Base-by-base conservation (phyloP, 1,139 yeast genomes). In the Candida neerlandica region DNA sequence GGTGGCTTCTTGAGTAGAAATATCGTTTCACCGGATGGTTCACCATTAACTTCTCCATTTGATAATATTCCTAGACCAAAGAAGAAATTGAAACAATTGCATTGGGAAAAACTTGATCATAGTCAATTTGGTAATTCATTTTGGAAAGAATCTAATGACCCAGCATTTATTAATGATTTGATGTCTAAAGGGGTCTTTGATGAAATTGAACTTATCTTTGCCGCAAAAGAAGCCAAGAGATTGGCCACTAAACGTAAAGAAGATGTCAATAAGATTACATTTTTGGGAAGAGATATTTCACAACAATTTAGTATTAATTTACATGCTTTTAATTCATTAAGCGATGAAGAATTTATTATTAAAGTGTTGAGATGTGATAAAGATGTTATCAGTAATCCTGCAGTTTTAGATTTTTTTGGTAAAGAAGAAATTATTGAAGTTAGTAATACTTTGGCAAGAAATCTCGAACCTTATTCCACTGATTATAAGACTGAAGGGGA, bases 281-380 rank as follows among this genome's bases (percentile, higher is more conserved):
- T 85, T 60, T 73, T 87, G 56, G 74, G 90, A 0, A 76, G 90
- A 55, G 94, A 87, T 60, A 67, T 85, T 27, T 84, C 89, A 3
- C 95, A 87, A 58, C 94, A 86, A 58, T 86, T 87, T 66, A 89
- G 90, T 43, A 87, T 87, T 58, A 87, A 87, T 60, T 75, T 87
- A 46, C 92, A 87, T 61, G 71, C 80, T 55, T 86, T 78, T 59
- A 78, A 82, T 33, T 65, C 69, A 2, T 58, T 81, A 11, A 57
- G 81, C 1, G 90, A 82, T 52, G 80, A 75, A 23, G 86, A 84
- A 44, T 70, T 87, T 51, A 77, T 86, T 4, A 59, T 64, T 4
- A 82, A 82, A 59, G 77, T 87, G 2, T 72, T 87, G 55, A 69
- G 78, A 48, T 87, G 96, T 72, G 90, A 86, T 51, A 70, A 73